These are phyloP conservation scores for Sporothrix dimorphospora DNA, from an alignment of 2,329 filamentous ascomycete species.

Conservation along the genomic window DNA sequence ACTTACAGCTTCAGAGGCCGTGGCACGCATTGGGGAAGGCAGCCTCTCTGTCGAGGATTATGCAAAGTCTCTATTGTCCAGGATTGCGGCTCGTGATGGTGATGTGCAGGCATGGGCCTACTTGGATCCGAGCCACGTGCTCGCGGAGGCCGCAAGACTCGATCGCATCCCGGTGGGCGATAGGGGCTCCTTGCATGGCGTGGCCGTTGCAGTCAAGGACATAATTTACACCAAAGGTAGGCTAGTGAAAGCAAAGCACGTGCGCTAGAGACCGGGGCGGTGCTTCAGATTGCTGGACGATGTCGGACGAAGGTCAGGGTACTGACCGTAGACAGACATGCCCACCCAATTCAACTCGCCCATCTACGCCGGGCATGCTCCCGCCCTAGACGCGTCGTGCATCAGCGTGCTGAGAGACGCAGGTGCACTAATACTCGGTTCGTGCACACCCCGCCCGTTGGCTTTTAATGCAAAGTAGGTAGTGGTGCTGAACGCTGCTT, in stretches of 20 bases:
- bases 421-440: constrained; percentile 60
- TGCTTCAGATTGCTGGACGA: neutral
- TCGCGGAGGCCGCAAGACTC: constrained; percentile 53
- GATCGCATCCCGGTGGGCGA: constrained; percentile 52
- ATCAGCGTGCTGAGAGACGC: constrained; percentile 56
- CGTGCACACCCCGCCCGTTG: neutral
- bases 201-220: constrained; percentile 64
- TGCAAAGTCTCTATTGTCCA: constrained; percentile 50
- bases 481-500: neutral
- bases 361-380: constrained; percentile 53
- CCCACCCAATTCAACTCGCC: constrained; percentile 60
- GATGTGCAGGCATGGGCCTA: constrained; percentile 56
- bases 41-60: constrained; percentile 54
- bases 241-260: neutral
- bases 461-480: too few species aligned
- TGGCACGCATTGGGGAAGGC: constrained; percentile 44
- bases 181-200: constrained; percentile 59
- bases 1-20: constrained; percentile 49
- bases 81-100: constrained; percentile 49
- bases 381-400: constrained; percentile 55
- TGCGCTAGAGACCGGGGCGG: neutral
- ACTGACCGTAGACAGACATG: constrained; percentile 48
- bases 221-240: constrained; percentile 59
- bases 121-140: constrained; percentile 50
- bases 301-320: neutral